These are phyloP conservation scores for Crucibulum laeve DNA, from an alignment of 768 basidiomycete genomes.

Conservation along the genomic window DNA sequence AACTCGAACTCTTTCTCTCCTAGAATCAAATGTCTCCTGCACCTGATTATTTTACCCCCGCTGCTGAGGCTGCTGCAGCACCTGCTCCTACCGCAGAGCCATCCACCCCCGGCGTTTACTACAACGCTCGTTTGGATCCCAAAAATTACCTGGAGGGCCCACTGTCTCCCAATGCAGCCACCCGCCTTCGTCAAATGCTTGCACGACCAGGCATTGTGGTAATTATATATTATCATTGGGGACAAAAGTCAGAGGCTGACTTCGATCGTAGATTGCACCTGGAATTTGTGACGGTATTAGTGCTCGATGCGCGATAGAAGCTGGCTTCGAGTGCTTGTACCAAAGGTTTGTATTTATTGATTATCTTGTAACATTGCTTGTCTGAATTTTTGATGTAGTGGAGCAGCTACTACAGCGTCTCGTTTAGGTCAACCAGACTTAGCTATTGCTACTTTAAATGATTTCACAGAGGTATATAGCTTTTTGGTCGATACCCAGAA, in stretches of 20 bases:
- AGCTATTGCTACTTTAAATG: constrained; percentile 67
- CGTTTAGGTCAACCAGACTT: constrained; percentile 64
- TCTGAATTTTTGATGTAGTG: constrained; percentile 25
- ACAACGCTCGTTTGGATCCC: constrained; percentile 35
- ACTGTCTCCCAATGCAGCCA: constrained; percentile 58
- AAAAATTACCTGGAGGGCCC: constrained; percentile 64
- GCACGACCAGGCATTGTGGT: constrained; percentile 69
- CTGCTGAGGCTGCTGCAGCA: too few species aligned
- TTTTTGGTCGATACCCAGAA: neutral
- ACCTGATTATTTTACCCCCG: too few species aligned
- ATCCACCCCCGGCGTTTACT: too few species aligned
- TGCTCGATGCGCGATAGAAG: constrained; percentile 74
- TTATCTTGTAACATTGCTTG: neutral
- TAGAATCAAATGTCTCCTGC: too few species aligned
- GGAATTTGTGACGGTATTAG: constrained; percentile 80
- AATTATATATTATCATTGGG: constrained; percentile 16
- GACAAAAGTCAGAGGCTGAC: neutral
- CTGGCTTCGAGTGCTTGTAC: constrained; percentile 74
- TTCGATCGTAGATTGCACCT: constrained; percentile 52
- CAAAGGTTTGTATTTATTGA: constrained; percentile 45
- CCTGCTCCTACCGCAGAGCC: too few species aligned
- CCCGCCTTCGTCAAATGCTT: constrained; percentile 60
- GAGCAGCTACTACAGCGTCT: constrained; percentile 70
- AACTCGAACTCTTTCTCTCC: too few species aligned
- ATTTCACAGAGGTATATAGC: constrained; percentile 48